phyloP scores from a whole-genome alignment of 2,329 filamentous ascomycete genomes.

The Endocalyx cinctus region DNA sequence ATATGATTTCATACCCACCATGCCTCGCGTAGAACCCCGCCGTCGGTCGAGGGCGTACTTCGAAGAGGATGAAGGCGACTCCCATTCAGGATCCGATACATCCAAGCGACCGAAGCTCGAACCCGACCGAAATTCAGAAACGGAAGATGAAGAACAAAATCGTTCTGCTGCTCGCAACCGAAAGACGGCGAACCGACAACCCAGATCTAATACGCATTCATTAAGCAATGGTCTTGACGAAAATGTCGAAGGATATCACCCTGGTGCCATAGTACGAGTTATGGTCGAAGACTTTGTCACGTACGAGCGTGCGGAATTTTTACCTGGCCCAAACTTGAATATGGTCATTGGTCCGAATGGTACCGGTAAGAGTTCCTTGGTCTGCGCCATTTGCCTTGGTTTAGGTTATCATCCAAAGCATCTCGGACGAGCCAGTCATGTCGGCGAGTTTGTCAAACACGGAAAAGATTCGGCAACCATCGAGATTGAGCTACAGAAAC shows the following conservation, averaged over 20 bases:
- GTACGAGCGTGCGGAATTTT: constrained; percentile 87
- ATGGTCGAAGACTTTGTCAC: constrained; percentile 88
- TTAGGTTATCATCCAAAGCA: constrained; percentile 79
- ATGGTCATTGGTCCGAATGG: constrained; percentile 99
- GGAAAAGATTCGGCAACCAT: constrained; percentile 72
- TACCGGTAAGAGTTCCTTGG: constrained; percentile 93
- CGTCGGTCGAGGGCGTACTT: constrained; percentile 40
- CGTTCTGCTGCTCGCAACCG: background rate
- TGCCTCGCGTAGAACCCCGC: constrained; percentile 26
- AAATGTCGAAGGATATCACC: constrained; percentile 43
- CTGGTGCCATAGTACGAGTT: constrained; percentile 85
- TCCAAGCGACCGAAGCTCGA: constrained; percentile 18
- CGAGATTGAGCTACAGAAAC: constrained; percentile 82
- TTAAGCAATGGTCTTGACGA: constrained; percentile 5
- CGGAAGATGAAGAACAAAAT: constrained; percentile 11
- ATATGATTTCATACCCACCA: constrained; percentile 9
- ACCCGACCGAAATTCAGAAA: constrained; percentile 5
- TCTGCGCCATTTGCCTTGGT: constrained; percentile 93
- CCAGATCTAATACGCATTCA: constrained; percentile 9
- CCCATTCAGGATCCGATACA: constrained; percentile 22
- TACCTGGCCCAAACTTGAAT: constrained; percentile 86
- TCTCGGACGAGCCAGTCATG: constrained; percentile 77
- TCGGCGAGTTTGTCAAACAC: constrained; percentile 92
- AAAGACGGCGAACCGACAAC: constrained; percentile 3
- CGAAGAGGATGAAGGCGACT: constrained; percentile 30